Base-by-base conservation (phyloP, 805 yeast species). In the Yarrowia sp. region DNA sequence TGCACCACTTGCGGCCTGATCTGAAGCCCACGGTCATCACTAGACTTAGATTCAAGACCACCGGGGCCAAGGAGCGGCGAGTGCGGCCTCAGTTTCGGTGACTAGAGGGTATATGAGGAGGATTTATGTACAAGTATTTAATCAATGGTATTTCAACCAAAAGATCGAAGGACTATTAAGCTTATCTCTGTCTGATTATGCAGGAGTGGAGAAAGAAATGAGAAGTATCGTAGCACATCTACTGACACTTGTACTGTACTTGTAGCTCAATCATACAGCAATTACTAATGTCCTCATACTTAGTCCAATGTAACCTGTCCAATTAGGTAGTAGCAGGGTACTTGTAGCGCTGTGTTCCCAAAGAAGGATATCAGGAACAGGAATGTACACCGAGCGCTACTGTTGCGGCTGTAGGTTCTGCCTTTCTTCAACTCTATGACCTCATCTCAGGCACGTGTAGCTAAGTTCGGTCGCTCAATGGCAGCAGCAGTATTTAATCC, bases 11-110 rank as follows among this genome's bases (percentile, higher is more conserved):
- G 34, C 55, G 46, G 12, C 55, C 66, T 2, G 66, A 46, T 12
- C 38, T 61, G 15, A 61, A 61, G 38, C 66, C 66, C 12, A 9
- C 64, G 33, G 64, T 58, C 13, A 33, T 58, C 9, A 58, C 64
- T 7, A 30, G 64, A 58, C 50, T 43, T 30, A 10, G 61, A 24
- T 55, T 39, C 46, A 39, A 24, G 46, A n/a, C 61, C 1, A 7
- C 24, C 7, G 43, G 14, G n/a, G 38, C 38, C 36, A 40, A 55
- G 34, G 46, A 55, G 46, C 20, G 46, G 12, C 17, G 61, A n/a
- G 36, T 14, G 12, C 44, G 46, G 36, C 61, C 61, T 3, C 20
- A 12, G 38, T 55, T 55, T 39, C 24, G 44, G 36, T 38, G 30
- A 24, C 30, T 24, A 24, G 3, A 24, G 30, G 30, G 30, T 24